phyloP scores from a whole-genome alignment of 2,329 filamentous ascomycete genomes.

The Aspergillus vadensis region DNA sequence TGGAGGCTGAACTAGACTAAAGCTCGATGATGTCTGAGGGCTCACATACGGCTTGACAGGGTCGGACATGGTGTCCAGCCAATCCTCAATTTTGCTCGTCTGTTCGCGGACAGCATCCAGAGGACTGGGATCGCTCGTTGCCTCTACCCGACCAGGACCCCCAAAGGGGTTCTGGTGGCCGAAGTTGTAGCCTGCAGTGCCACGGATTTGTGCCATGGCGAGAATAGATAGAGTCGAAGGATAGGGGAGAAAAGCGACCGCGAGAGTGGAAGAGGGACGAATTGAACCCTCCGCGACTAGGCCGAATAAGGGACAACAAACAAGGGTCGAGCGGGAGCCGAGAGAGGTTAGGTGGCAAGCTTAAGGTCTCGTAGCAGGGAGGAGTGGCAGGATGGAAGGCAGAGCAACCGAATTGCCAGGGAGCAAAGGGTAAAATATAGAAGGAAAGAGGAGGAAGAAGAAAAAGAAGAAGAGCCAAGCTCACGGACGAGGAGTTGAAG shows the following conservation, averaged over 20 bases:
- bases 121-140: slow-evolving; percentile 69
- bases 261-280: slow-evolving; percentile 11
- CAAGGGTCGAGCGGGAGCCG: slow-evolving; percentile 2
- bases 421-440: slow-evolving; percentile 5
- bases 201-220: slow-evolving; percentile 58
- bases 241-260: slow-evolving; percentile 10
- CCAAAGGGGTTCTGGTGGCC: slow-evolving; percentile 73
- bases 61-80: slow-evolving; percentile 82
- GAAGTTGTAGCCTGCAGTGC: slow-evolving; percentile 80
- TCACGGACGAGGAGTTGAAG: slow-evolving; percentile 11
- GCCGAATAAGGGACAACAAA: slow-evolving; percentile 1
- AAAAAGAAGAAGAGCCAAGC: slow-evolving; percentile 2
- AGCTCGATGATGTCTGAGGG: background rate
- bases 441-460: slow-evolving; percentile 7
- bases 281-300: slow-evolving; percentile 6
- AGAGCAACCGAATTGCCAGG: slow-evolving; percentile 3
- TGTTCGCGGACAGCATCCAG: slow-evolving; percentile 90
- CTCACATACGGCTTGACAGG: slow-evolving; percentile 86
- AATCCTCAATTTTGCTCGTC: slow-evolving; percentile 97
- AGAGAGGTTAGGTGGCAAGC: background rate
- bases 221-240: background rate
- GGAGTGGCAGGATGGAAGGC: background rate
- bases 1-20: slow-evolving; percentile 3
- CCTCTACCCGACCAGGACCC: slow-evolving; percentile 60
- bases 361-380: background rate